These are phyloP conservation scores for Cladophialophora bantiana DNA, from an alignment of 2,329 filamentous ascomycete genomes.

Conservation along the genomic window DNA sequence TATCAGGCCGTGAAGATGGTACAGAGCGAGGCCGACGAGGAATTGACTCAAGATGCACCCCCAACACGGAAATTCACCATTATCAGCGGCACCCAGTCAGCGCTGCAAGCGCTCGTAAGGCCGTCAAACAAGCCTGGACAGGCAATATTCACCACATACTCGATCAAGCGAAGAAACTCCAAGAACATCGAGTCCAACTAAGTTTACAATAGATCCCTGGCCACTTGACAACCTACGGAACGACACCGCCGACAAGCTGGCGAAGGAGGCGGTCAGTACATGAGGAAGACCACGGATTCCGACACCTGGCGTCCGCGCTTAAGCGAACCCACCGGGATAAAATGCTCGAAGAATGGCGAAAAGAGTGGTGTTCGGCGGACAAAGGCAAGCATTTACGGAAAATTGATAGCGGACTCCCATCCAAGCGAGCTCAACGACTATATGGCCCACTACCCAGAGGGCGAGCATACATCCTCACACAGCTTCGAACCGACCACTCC, in stretches of 20 bases:
- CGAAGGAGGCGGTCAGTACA: no score
- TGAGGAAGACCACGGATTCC: slow-evolving; percentile 7
- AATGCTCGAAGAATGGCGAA: no score
- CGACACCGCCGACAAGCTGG: no score
- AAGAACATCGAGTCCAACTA: slow-evolving; percentile 7
- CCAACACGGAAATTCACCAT: slow-evolving; percentile 10
- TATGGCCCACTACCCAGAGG: slow-evolving; percentile 36
- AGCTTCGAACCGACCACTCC: slow-evolving; percentile 39
- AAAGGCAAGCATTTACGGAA: background rate
- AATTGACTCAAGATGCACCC: slow-evolving; percentile 6
- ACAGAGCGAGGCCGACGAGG: slow-evolving; percentile 2
- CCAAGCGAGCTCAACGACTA: slow-evolving; percentile 17
- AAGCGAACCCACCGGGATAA: slow-evolving; percentile 1
- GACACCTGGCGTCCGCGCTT: background rate
- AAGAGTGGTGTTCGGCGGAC: background rate
- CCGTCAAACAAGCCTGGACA: slow-evolving; percentile 5
- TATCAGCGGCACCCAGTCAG: slow-evolving; percentile 5
- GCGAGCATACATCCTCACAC: slow-evolving; percentile 36
- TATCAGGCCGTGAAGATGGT: no score
- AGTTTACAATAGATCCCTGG: background rate
- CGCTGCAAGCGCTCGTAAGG: slow-evolving; percentile 4
- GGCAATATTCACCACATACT: slow-evolving; percentile 10
- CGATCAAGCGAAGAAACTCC: slow-evolving; percentile 2
- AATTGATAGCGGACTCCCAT: slow-evolving; percentile 23
- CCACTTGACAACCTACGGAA: no score